phyloP scores from a whole-genome alignment of 495 filamentous ascomycete genomes.

The Parachaetomium inaequale region DNA sequence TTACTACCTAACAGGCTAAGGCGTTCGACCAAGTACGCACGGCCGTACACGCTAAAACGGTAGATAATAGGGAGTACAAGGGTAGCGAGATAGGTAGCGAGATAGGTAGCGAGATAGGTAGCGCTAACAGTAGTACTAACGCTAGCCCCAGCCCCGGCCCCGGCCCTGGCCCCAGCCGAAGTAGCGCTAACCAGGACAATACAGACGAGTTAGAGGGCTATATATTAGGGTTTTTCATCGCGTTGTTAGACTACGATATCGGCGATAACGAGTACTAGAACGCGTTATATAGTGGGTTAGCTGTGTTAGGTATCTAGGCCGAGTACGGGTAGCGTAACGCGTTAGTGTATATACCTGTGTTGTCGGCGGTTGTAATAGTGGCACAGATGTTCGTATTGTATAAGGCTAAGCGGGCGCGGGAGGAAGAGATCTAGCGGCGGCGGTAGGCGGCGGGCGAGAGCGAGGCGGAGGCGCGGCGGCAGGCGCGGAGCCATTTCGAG shows the following conservation, averaged over 20 bases:
- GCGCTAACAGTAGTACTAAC: too few relatives aligned
- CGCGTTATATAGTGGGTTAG: slow-evolving; percentile 3
- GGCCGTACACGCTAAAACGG: background rate
- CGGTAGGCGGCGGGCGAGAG: background rate
- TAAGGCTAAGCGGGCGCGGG: background rate
- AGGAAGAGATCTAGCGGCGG: background rate
- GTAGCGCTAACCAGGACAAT: too few relatives aligned
- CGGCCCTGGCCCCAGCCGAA: too few relatives aligned
- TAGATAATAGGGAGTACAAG: too few relatives aligned
- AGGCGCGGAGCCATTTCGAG: slow-evolving; percentile 3
- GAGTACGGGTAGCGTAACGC: background rate
- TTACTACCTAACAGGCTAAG: background rate
- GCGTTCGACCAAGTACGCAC: background rate
- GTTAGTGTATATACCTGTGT: background rate
- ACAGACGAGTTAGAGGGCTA: background rate
- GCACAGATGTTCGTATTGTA: background rate
- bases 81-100: too few relatives aligned
- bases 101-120: too few relatives aligned
- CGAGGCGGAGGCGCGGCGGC: background rate
- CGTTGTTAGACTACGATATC: background rate
- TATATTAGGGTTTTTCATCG: background rate
- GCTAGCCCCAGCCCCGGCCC: too few relatives aligned
- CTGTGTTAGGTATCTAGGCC: background rate
- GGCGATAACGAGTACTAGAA: slow-evolving; percentile 5
- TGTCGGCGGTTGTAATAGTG: background rate